Conservation (phyloP, 306 rosid genomes). For the Bauhinia variegata region DNA sequence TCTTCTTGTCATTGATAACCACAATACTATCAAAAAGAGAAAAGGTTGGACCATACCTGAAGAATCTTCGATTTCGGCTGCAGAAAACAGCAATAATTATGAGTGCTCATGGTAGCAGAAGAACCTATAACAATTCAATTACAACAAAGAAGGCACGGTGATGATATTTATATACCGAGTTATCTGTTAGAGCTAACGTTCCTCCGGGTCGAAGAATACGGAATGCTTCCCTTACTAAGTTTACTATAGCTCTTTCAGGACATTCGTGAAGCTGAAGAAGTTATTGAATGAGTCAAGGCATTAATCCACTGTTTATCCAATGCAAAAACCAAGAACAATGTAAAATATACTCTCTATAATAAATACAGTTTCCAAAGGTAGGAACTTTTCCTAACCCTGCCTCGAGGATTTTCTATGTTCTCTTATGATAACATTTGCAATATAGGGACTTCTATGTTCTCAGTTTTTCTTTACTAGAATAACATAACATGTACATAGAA, state of each 20-base stretch:
- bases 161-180: constrained; percentile 47
- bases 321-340: constrained; percentile 8
- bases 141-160: background rate
- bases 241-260: constrained; percentile 58
- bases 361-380: background rate
- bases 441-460: background rate
- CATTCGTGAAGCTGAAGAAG: constrained; percentile 68
- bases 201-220: constrained; percentile 78
- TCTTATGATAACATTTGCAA: background rate
- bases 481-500: constrained; percentile 1
- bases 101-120: constrained; percentile 31
- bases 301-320: constrained; percentile 22
- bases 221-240: constrained; percentile 57
- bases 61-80: constrained; percentile 66
- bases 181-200: constrained; percentile 59
- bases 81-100: constrained; percentile 41
- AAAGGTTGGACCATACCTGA: constrained; percentile 51
- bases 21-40: constrained; percentile 18
- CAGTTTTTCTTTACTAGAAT: background rate
- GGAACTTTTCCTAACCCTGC: constrained; percentile 1
- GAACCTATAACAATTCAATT: background rate
- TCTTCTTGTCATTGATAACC: background rate
- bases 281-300: background rate
- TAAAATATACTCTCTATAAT: constrained; percentile 8
- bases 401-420: background rate